Evolutionary conservation across 192 early-diverging fungal species (phyloP).

Genomic region (Entomortierella lignicola): DNA sequence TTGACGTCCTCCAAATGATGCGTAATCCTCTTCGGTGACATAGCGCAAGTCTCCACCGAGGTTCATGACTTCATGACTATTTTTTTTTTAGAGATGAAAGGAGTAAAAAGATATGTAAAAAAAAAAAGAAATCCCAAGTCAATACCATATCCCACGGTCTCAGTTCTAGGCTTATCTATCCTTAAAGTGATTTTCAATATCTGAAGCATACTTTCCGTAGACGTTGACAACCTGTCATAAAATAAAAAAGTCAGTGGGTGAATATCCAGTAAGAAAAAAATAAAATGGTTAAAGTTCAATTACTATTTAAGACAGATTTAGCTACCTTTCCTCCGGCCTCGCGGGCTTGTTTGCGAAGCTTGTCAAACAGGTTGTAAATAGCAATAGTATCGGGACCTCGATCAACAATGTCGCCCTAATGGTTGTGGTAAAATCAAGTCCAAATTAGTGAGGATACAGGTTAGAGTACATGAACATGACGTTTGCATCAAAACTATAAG

Average conservation of each 20-base stretch:
- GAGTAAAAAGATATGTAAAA: background rate
- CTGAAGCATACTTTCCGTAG: conserved; percentile 38
- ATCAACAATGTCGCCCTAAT: conserved; percentile 80
- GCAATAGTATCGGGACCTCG: conserved; percentile 77
- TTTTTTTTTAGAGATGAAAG: background rate
- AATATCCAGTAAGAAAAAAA: background rate
- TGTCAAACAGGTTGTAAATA: conserved; percentile 70
- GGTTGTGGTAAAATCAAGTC: no score
- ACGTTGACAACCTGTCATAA: conserved; percentile 41
- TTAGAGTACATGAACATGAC: no score
- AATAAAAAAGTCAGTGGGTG: background rate
- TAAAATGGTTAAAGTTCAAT: background rate
- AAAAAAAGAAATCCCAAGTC: background rate
- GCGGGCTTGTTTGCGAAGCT: conserved; percentile 67
- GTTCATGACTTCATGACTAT: conserved; percentile 56
- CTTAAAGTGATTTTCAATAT: background rate
- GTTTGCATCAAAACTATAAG: background rate
- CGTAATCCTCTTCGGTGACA: conserved; percentile 43
- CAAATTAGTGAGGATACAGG: background rate
- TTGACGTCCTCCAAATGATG: conserved; percentile 36
- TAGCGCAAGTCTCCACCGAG: conserved; percentile 35
- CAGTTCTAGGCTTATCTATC: no score
- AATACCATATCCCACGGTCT: background rate
- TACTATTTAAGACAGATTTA: background rate
- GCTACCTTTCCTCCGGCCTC: conserved; percentile 60